Conservation (phyloP, 208 protist genomes). For the Zelonia costaricensis region DNA sequence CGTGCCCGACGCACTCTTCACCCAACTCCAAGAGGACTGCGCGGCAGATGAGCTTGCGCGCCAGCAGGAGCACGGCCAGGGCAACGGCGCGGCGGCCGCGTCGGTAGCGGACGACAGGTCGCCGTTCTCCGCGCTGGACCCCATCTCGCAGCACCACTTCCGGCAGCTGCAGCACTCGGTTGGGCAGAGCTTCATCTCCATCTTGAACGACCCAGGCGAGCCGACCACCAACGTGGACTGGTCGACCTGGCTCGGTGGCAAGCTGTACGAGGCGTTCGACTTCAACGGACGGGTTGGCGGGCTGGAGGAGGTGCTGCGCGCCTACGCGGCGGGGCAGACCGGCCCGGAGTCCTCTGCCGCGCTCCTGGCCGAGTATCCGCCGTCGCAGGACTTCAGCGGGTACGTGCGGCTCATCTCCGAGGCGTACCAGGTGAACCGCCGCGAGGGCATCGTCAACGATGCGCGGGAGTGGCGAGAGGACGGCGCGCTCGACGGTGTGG, state of each 20-base stretch:
- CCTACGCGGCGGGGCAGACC: conserved; percentile 16
- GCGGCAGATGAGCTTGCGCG: conserved; percentile 23
- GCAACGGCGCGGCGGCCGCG: conserved; percentile 1
- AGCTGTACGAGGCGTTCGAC: conserved; percentile 72
- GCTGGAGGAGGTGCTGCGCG: conserved; percentile 27
- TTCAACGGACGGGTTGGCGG: conserved; percentile 29
- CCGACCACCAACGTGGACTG: conserved; percentile 38
- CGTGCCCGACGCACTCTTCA: conserved; percentile 39
- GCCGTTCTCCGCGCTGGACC: conserved; percentile 59
- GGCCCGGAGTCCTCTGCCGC: conserved; percentile 38
- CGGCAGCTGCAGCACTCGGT: conserved; percentile 61
- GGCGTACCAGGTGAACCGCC: conserved; percentile 68
- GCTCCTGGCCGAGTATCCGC: conserved; percentile 49
- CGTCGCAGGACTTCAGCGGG: conserved; percentile 48
- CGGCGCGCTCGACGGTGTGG: background rate
- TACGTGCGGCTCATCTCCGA: conserved; percentile 71
- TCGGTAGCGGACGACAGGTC: conserved; percentile 28
- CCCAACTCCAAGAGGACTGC: conserved; percentile 45
- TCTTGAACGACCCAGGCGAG: conserved; percentile 81
- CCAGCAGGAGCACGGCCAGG: conserved; percentile 6
- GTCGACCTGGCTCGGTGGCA: conserved; percentile 68
- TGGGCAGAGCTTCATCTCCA: conserved; percentile 90
- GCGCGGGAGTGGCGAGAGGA: conserved; percentile 29
- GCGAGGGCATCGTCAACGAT: conserved; percentile 38
- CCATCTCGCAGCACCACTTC: conserved; percentile 74